phyloP scores from a whole-genome alignment of 2,329 filamentous ascomycete genomes.

The Microcera coccophila region DNA sequence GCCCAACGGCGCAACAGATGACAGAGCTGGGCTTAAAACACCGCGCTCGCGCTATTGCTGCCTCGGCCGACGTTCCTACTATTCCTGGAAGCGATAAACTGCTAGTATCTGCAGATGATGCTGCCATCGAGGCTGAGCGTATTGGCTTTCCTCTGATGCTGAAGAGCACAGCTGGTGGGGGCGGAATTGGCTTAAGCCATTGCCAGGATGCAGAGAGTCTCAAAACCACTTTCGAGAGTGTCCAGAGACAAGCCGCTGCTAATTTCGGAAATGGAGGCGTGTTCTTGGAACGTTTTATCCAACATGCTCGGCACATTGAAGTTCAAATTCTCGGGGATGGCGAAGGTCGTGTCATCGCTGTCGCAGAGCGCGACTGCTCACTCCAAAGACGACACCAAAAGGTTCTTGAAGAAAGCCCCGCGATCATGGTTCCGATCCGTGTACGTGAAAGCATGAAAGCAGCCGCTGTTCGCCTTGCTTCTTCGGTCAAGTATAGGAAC shows the following conservation, averaged over 20 bases:
- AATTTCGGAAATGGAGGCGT: conserved; percentile 41
- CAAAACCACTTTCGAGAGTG: conserved; percentile 32
- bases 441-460: conserved; percentile 34
- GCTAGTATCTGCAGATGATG: conserved; percentile 27
- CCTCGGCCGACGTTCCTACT: conserved; percentile 28
- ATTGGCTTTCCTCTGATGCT: conserved; percentile 43
- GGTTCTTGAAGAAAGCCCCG: conserved; percentile 47
- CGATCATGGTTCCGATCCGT: conserved; percentile 29
- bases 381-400: conserved; percentile 51
- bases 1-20: conserved; percentile 49
- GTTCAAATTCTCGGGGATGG: conserved; percentile 49
- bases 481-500: conserved; percentile 36
- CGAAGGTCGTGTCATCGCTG: conserved; percentile 35
- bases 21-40: conserved; percentile 37
- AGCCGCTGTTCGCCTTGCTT: conserved; percentile 35
- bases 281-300: conserved; percentile 42
- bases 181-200: conserved; percentile 42
- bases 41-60: conserved; percentile 33
- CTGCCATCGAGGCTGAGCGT: conserved; percentile 22
- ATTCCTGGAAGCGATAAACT: conserved; percentile 33
- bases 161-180: conserved; percentile 47
- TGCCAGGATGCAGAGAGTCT: conserved; percentile 32
- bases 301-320: conserved; percentile 44
- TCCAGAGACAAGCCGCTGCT: conserved; percentile 36
- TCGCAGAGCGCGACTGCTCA: conserved; percentile 49